A percentile compares a stretch with the other conserved stretches of the same genome.
phyloP scores from a whole-genome alignment of 2,329 filamentous ascomycete species.

The Fusarium sp. region DNA sequence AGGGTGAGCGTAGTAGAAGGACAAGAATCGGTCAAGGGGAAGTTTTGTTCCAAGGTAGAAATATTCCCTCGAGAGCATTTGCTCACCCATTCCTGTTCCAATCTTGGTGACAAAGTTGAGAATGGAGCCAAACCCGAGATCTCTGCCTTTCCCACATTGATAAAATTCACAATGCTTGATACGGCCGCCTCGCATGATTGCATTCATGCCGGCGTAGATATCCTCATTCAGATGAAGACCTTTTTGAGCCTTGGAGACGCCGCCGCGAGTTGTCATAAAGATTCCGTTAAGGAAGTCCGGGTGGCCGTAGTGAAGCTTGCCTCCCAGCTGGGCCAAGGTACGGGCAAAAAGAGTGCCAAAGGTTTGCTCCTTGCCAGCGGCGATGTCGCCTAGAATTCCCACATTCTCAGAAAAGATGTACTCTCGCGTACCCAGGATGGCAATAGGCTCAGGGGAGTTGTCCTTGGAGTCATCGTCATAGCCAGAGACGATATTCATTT shows the following conservation, averaged over 20 bases:
- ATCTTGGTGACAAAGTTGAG: background rate
- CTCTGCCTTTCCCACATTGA: background rate
- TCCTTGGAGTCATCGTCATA: background rate
- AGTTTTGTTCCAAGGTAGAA: background rate
- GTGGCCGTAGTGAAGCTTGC: background rate
- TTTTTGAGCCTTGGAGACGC: background rate
- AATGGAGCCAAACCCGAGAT: background rate
- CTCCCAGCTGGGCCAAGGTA: background rate
- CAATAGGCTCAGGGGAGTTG: background rate
- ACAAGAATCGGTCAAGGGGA: background rate
- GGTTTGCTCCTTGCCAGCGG: background rate
- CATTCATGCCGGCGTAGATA: background rate
- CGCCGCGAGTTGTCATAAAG: background rate
- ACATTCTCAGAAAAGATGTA: background rate
- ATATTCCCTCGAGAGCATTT: background rate
- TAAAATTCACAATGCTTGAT: background rate
- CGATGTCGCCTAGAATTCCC: background rate
- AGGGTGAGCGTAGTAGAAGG: background rate
- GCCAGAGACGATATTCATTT: background rate
- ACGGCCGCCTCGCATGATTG: background rate
- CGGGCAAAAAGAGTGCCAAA: conserved; percentile 1
- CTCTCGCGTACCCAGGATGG: background rate
- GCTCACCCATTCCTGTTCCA: background rate
- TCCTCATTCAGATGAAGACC: background rate
- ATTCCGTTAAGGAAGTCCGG: background rate